Evolutionary conservation across 1,284 basidiomycete species (phyloP), one percentile per base, ranked within the genome.

Genomic region (Trichosporon faecale): DNA sequence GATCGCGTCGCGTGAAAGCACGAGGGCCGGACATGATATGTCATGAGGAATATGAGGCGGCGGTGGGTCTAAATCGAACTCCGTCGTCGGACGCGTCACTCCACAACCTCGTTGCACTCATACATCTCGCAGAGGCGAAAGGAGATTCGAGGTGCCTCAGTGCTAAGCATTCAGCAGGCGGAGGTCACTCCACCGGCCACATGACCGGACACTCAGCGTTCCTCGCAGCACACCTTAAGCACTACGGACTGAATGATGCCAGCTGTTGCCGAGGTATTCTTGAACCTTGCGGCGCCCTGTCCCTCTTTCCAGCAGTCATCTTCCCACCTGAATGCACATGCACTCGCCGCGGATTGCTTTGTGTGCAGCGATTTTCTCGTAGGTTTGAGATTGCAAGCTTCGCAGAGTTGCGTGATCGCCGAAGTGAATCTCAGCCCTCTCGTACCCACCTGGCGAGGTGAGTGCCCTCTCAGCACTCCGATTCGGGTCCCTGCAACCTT

Each of bases 241-340:
- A 52, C 9, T 12, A 3, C 49, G n/a, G n/a, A 52, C 18, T 52
- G 21, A 52, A 52, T 52, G 21, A 6, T 25, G 21, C 49, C 49
- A 52, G 49, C 21, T 52, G 49, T 21, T 52, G 49, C 49, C 49
- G 49, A 52, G 49, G 49, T 52, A 52, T 52, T 52, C 25, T 52
- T 21, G 49, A 52, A 52, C 49, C 49, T 52, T 52, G 49, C 40
- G 21, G 4, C 18, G 14, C 44, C n/a, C 2, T 9, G 18, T 14
- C 21, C 23, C 23, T 21, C 14, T 21, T 52, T 2, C 49, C 21
- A 9, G 21, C 49, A 9, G 49, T n/a, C 35, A 37, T 14, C 3
- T 37, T 37, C 35, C 11, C 35, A 37, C 3, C 35, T 52, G 21
- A 52, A 52, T 8, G 49, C 7, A 23, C 23, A 11, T 44, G 40